Percentiles rank a stretch among this genome's conserved stretches.
phyloP scores from a whole-genome alignment of 2,329 filamentous ascomycete species.

The Venturia effusa region DNA sequence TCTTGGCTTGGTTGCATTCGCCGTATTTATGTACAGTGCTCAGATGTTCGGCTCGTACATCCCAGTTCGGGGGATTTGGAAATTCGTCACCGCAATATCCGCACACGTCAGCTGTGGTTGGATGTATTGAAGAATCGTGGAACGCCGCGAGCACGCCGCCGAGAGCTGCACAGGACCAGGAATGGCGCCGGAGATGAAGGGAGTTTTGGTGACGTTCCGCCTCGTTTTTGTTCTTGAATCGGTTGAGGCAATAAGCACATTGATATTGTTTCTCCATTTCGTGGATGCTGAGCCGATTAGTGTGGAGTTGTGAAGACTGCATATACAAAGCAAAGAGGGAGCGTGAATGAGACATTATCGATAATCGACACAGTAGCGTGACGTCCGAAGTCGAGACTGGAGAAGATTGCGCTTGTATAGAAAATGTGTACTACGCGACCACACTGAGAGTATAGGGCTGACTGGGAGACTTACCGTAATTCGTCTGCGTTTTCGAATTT shows the following conservation, averaged over 20 bases:
- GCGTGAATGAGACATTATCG: not conserved
- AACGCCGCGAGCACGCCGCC: constrained; percentile 66
- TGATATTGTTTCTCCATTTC: constrained; percentile 95
- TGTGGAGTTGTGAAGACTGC: not conserved
- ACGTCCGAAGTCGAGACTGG: not conserved
- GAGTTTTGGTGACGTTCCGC: constrained; percentile 94
- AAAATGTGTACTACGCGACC: not conserved
- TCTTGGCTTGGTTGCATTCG: constrained; percentile 97
- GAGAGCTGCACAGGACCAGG: constrained; percentile 92
- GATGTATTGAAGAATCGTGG: constrained; percentile 61
- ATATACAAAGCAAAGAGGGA: not conserved
- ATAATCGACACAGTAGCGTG: not conserved
- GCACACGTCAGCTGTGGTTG: constrained; percentile 61
- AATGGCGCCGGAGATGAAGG: constrained; percentile 81
- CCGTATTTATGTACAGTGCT: constrained; percentile 91
- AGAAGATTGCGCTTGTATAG: too few relatives aligned
- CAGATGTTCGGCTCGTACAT: constrained; percentile 73
- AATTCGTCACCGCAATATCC: constrained; percentile 97
- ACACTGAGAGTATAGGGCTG: not conserved
- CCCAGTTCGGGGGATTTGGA: constrained; percentile 77
- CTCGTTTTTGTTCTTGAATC: constrained; percentile 99
- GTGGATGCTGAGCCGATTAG: constrained; percentile 51
- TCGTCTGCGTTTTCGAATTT: constrained; percentile 83
- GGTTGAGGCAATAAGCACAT: constrained; percentile 83
- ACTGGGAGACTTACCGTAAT: constrained; percentile 53